Evolutionary conservation across 306 rosid genomes (phyloP), one percentile per base, ranked within the genome.

Genomic region (Glycine tomentella): DNA sequence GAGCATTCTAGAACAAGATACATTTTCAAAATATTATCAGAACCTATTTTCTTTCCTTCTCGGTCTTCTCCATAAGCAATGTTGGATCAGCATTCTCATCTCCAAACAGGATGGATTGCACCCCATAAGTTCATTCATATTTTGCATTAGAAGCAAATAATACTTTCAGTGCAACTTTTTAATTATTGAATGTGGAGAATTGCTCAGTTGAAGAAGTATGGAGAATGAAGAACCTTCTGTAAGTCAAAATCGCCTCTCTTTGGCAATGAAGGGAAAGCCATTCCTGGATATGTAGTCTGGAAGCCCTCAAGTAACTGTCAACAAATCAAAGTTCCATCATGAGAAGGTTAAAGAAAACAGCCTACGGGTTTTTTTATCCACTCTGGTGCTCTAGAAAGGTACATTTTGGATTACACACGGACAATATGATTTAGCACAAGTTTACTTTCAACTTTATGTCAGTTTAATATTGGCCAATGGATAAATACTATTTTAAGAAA

Each of bases 171-270:
- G 59, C 53, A 8, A 71, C 56, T 63, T 63, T 16, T 75, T 34
- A 16, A 25, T 14, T 70, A 63, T 57, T 36, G 44, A 69, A 45
- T 50, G 57, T 6, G 52, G 16, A 61, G 49, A 25, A 56, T 77
- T 61, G 44, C 67, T 90, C 86, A 91, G 89, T 91, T 93, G 91
- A 93, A 93, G 76, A 93, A 90, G 89, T 93, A 91, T 0, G 92
- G 97, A 49, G 97, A 91, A 56, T 87, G 73, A 9, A 88, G 92
- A 87, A 93, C 97, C 85, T 83, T 87, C 84, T 6, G 87, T 81
- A 93, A 85, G 86, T 91, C 92, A 76, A 91, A 90, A 82, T 87
- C 86, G 44, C 97, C 97, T 81, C 94, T 90, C 83, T 82, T 81
- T 5, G 97, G 97, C 72, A 93, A 83, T 57, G 92, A 52, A 78